Evolutionary conservation across 495 filamentous ascomycete genomes (phyloP), one percentile per base, ranked within the genome.

Genomic region (Neohortaea acidophila): DNA sequence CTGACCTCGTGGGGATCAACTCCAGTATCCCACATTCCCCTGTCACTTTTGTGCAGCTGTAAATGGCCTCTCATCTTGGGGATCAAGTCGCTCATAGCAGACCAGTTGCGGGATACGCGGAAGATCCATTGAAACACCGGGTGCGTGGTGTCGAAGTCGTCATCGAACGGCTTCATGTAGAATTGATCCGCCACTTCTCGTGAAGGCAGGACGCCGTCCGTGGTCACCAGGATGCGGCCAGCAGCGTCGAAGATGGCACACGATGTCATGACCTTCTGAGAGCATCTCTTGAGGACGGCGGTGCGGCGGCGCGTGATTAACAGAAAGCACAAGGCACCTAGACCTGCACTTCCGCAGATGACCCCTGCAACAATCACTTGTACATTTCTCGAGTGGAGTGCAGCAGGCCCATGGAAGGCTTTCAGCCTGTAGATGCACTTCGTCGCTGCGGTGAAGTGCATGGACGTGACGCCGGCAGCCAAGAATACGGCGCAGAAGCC

Each of bases 41-140:
- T 43, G 11, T 36, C 33, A 21, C 38, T 38, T 11, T 36, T 45
- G 4, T 31, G 44, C 7, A 38, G 23, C 11, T 48, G 44, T 3
- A 65, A 45, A 35, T 64, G 61, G 28, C 75, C 73, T 21, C 60
- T 62, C 79, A 91, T 91, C 18, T 68, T 68, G 10, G 73, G 70
- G 22, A 91, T 61, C 9, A 87, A 62, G 20, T 74, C 67, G 33
- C 64, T 66, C 14, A 93, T 63, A 17, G 68, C 65, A 5, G 56
- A 51, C 85, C 85, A 94, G 53, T 82, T 72, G 17, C 75, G 69
- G 24, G 77, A 79, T 10, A 81, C 80, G 39, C 80, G 70, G 53
- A 81, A 91, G 32, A 84, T 70, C 85, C 85, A 93, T 21, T 84
- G 73, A 55, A 89, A 94, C 9, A 83, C 73, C 2, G 79, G 74